Conservation (phyloP, 2,329 filamentous ascomycete species). For the Incumbomyces lentus region DNA sequence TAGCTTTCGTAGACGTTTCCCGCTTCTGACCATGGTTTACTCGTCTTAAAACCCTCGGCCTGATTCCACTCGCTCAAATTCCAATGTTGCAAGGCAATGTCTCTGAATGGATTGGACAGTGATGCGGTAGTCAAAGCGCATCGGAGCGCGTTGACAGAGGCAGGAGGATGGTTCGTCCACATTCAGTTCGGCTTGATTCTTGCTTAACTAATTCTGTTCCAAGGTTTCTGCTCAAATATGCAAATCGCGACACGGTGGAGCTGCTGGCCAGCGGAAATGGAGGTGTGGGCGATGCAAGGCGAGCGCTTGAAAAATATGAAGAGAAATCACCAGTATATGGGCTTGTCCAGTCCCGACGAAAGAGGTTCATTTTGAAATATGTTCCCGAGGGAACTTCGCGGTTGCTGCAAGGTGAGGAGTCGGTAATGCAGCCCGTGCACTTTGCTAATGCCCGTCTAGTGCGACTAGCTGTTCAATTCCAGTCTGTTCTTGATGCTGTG, state of each 20-base stretch:
- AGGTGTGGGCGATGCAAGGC: conserved; percentile 74
- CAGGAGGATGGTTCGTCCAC: conserved; percentile 78
- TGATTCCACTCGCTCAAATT: not conserved
- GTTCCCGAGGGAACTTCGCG: conserved; percentile 83
- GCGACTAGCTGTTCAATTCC: conserved; percentile 63
- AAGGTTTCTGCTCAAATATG: conserved; percentile 93
- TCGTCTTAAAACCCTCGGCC: not conserved
- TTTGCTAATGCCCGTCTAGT: conserved; percentile 42
- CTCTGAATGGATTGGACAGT: conserved; percentile 20
- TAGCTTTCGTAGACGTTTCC: too few species aligned
- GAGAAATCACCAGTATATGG: conserved; percentile 86
- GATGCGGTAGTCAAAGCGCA: conserved; percentile 69
- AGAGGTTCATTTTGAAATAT: conserved; percentile 87
- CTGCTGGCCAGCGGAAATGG: conserved; percentile 66
- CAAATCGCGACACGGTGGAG: conserved; percentile 75
- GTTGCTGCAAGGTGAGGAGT: conserved; percentile 70
- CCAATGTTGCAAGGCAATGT: conserved; percentile 27
- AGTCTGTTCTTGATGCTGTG: conserved; percentile 55
- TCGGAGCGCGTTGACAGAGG: conserved; percentile 66
- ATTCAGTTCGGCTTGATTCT: conserved; percentile 9
- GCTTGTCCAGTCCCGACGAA: conserved; percentile 76
- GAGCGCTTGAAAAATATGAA: conserved; percentile 64
- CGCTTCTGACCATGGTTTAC: too few species aligned
- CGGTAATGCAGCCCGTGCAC: not conserved
- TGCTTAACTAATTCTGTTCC: conserved; percentile 4